phyloP scores from a whole-genome alignment of 2,329 filamentous ascomycete genomes.

The Neofusicoccum sp. region DNA sequence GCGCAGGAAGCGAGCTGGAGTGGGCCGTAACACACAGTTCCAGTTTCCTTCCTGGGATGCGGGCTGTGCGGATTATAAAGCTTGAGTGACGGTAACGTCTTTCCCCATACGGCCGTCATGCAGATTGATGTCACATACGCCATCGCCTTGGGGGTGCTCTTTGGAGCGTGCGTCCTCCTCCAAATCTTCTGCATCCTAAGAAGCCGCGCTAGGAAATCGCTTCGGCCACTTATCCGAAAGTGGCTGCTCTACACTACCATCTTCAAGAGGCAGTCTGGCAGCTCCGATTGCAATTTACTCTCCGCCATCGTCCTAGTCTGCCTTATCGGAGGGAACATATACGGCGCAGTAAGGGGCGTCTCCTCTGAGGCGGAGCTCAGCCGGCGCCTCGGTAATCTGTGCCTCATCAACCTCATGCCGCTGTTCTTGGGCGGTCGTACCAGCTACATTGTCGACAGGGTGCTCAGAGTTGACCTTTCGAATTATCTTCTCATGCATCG shows the following conservation, averaged over 20 bases:
- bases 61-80: neutral
- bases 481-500: constrained; percentile 21
- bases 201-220: too few relatives aligned
- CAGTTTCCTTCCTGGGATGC: neutral
- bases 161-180: too few relatives aligned
- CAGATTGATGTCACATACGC: too few relatives aligned
- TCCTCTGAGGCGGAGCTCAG: constrained; percentile 8
- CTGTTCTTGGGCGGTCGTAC: constrained; percentile 23
- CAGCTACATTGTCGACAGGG: constrained; percentile 19
- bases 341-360: constrained; percentile 10
- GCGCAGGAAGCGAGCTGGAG: neutral
- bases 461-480: constrained; percentile 13
- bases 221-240: constrained; percentile 23
- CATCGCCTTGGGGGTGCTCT: too few relatives aligned
- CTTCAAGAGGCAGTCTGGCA: neutral
- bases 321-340: constrained; percentile 20
- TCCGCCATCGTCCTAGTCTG: neutral
- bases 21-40: neutral
- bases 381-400: constrained; percentile 23
- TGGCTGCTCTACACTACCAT: constrained; percentile 20
- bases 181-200: too few relatives aligned
- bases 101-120: too few relatives aligned
- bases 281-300: constrained; percentile 11
- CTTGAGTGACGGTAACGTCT: neutral
- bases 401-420: constrained; percentile 23